phyloP scores from a whole-genome alignment of 495 filamentous ascomycete species.

The Monascus purpureus region DNA sequence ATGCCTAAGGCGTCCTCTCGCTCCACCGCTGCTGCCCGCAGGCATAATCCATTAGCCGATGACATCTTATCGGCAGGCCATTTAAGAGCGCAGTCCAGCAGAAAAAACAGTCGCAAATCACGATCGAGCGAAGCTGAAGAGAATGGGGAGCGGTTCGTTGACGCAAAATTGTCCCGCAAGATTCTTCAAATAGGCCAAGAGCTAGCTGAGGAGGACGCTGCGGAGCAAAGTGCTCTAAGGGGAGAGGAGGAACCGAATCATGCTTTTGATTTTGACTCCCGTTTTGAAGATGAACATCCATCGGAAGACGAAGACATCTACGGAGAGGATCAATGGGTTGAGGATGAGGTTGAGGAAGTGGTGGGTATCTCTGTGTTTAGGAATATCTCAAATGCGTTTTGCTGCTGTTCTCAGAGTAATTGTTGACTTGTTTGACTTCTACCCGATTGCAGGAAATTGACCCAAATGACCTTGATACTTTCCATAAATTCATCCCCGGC shows the following conservation, averaged over 20 bases:
- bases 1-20: slow-evolving; percentile 35
- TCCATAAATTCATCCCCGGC: slow-evolving; percentile 71
- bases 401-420: too few species aligned
- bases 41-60: slow-evolving; percentile 61
- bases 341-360: slow-evolving; percentile 59
- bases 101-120: slow-evolving; percentile 40
- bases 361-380: slow-evolving; percentile 17
- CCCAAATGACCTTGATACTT: slow-evolving; percentile 77
- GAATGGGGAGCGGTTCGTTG: slow-evolving; percentile 57
- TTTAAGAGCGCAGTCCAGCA: slow-evolving; percentile 38
- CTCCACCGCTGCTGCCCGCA: slow-evolving; percentile 24
- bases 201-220: slow-evolving; percentile 60
- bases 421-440: slow-evolving; percentile 7
- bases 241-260: slow-evolving; percentile 29
- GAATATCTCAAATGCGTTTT: too few species aligned
- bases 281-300: slow-evolving; percentile 36
- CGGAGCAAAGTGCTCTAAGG: slow-evolving; percentile 26
- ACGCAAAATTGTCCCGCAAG: slow-evolving; percentile 72
- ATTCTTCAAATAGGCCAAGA: slow-evolving; percentile 80
- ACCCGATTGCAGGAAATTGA: slow-evolving; percentile 51
- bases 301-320: slow-evolving; percentile 45
- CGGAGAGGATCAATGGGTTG: slow-evolving; percentile 45
- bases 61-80: slow-evolving; percentile 54
- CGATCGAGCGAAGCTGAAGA: slow-evolving; percentile 40
- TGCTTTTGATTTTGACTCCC: slow-evolving; percentile 53